Percentiles rank a stretch among this genome's conserved stretches.
phyloP scores from a whole-genome alignment of 1,284 basidiomycete genomes.

The Moesziomyces sp. region DNA sequence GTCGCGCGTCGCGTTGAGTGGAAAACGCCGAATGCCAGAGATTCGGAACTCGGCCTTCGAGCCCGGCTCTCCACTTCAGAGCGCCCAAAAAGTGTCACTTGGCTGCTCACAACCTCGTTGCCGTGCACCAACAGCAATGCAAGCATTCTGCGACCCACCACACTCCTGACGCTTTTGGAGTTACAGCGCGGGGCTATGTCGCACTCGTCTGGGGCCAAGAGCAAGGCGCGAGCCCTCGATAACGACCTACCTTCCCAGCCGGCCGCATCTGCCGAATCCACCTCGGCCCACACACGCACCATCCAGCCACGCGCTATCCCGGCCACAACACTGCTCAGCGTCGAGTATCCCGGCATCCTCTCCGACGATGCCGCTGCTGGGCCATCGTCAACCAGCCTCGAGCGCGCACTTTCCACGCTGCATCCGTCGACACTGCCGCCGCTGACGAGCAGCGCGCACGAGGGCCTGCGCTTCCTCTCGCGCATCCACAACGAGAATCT shows the following conservation, averaged over 20 bases:
- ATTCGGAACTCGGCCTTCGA: conserved; percentile 8
- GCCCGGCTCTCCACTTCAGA: neutral
- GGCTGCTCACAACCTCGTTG: neutral
- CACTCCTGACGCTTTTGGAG: too few relatives aligned
- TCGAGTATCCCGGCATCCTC: conserved; percentile 62
- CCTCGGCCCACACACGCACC: conserved; percentile 6
- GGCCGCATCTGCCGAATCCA: neutral
- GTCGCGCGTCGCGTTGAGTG: conserved; percentile 50
- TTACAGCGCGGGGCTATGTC: conserved; percentile 2
- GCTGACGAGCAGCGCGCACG: conserved; percentile 35
- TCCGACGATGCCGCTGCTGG: conserved; percentile 1
- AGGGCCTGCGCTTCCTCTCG: conserved; percentile 51
- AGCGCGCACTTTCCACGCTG: conserved; percentile 53
- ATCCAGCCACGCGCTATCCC: conserved; percentile 44
- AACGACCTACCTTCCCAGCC: too few relatives aligned
- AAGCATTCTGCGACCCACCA: neutral
- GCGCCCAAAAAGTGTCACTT: too few relatives aligned
- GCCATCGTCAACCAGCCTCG: conserved; percentile 21
- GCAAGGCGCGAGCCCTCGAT: conserved; percentile 27
- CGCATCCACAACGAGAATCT: conserved; percentile 34
- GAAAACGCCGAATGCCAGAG: neutral
- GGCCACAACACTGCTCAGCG: conserved; percentile 31
- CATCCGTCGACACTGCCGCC: conserved; percentile 38
- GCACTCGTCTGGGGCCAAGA: conserved; percentile 5
- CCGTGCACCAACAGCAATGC: neutral